Conservation (phyloP, 306 rosid genomes). For the Fragaria ananassa region DNA sequence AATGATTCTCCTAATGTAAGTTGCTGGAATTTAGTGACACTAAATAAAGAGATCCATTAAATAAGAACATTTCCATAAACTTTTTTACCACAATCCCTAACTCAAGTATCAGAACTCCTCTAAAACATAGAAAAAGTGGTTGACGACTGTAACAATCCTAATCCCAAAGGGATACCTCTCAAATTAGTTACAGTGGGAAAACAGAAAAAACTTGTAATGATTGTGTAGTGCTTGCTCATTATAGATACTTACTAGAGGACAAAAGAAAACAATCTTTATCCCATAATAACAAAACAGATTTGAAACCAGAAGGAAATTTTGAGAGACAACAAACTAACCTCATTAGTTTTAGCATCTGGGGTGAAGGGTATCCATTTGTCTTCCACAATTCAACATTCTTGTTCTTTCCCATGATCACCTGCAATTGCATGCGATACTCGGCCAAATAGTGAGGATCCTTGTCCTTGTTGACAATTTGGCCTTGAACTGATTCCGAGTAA, state of each 20-base stretch:
- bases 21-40: neutral
- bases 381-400: slow-evolving; percentile 45
- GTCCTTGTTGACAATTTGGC: slow-evolving; percentile 10
- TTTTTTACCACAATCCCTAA: neutral
- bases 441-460: slow-evolving; percentile 11
- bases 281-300: neutral
- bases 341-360: slow-evolving; percentile 53
- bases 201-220: neutral
- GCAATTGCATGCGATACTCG: slow-evolving; percentile 19
- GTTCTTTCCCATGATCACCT: slow-evolving; percentile 16
- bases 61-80: neutral
- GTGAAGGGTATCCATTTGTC: slow-evolving; percentile 58
- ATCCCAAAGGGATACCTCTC: neutral
- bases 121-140: neutral
- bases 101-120: neutral
- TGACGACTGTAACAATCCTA: neutral
- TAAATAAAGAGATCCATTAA: slow-evolving; percentile 4
- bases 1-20: neutral
- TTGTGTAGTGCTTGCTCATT: neutral
- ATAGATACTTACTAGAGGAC: neutral
- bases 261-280: neutral
- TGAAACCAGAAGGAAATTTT: neutral
- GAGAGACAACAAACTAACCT: slow-evolving; percentile 42
- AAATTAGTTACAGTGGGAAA: neutral
- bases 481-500: slow-evolving; percentile 33